A percentile compares a stretch with the other conserved stretches of the same genome.
Conservation (phyloP, 2,329 filamentous ascomycete species). For the Fusarium hainanense region DNA sequence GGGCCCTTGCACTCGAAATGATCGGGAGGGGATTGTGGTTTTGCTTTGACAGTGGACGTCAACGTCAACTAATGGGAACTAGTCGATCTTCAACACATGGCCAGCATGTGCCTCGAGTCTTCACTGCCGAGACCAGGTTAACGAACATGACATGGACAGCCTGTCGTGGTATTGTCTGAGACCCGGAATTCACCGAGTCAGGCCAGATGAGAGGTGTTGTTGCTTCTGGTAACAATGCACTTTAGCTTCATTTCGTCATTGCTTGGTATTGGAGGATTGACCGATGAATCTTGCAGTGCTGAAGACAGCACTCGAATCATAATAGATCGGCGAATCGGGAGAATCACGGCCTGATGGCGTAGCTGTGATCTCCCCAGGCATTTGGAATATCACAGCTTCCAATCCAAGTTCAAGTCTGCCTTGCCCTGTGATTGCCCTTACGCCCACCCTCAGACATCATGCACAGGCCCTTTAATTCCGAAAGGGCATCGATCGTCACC, state of each 20-base stretch:
- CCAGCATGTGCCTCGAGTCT: not conserved
- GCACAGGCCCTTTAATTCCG: conserved; percentile 24
- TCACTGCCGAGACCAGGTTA: conserved; percentile 7
- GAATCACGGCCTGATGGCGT: not conserved
- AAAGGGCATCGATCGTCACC: conserved; percentile 36
- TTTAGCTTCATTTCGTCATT: conserved; percentile 9
- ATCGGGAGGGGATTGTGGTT: conserved; percentile 8
- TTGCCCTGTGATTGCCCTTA: conserved; percentile 11
- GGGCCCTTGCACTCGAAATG: conserved; percentile 26
- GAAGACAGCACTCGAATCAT: not conserved
- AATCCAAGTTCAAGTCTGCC: conserved; percentile 16
- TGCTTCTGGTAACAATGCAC: not conserved
- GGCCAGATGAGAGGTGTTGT: not conserved
- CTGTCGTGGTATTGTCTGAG: not conserved
- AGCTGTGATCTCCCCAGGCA: not conserved
- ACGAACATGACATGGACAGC: not conserved
- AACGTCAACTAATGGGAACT: conserved; percentile 20
- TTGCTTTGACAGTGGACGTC: conserved; percentile 7
- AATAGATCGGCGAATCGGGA: conserved; percentile 11
- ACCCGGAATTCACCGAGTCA: not conserved
- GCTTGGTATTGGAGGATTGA: conserved; percentile 5
- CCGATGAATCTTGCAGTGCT: conserved; percentile 6
- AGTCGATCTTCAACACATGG: conserved; percentile 24
- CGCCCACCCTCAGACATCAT: conserved; percentile 18
- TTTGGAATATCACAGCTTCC: not conserved